Conservation (phyloP, 2,329 filamentous ascomycete genomes). For the Paramyrothecium sp. region DNA sequence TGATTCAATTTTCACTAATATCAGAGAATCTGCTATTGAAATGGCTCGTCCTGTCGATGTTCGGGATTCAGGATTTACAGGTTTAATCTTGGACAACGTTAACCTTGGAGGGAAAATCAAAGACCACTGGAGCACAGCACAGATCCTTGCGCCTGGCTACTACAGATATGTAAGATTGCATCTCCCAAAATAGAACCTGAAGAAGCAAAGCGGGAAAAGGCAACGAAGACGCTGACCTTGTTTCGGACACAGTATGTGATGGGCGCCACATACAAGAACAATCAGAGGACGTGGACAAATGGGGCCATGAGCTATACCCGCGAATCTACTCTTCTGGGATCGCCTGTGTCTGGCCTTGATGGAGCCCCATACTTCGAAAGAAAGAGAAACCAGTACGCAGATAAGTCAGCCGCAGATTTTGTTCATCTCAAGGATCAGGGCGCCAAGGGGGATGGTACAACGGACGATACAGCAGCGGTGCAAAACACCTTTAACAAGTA, state of each 20-base stretch:
- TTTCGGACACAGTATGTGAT: background rate
- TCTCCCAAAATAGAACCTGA: no score
- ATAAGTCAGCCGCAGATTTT: slow-evolving; percentile 51
- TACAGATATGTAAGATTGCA: background rate
- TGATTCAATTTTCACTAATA: background rate
- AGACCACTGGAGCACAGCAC: background rate
- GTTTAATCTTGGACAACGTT: background rate
- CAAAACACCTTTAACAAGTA: background rate
- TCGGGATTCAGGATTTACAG: background rate
- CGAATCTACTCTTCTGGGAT: background rate
- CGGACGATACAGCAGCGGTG: background rate
- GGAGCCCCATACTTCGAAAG: background rate
- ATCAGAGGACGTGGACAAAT: background rate
- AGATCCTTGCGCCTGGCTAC: background rate
- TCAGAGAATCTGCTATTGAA: background rate
- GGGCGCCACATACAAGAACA: background rate
- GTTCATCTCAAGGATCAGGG: slow-evolving; percentile 2
- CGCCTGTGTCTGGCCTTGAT: background rate
- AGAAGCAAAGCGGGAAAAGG: no score
- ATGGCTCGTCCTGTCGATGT: background rate
- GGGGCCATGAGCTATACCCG: background rate
- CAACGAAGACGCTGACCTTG: no score
- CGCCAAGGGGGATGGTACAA: slow-evolving; percentile 4
- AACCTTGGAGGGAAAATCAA: background rate
- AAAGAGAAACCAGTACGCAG: slow-evolving; percentile 28